Conservation (phyloP, 768 basidiomycete species). For the Chalciporus sphaerocephalus region DNA sequence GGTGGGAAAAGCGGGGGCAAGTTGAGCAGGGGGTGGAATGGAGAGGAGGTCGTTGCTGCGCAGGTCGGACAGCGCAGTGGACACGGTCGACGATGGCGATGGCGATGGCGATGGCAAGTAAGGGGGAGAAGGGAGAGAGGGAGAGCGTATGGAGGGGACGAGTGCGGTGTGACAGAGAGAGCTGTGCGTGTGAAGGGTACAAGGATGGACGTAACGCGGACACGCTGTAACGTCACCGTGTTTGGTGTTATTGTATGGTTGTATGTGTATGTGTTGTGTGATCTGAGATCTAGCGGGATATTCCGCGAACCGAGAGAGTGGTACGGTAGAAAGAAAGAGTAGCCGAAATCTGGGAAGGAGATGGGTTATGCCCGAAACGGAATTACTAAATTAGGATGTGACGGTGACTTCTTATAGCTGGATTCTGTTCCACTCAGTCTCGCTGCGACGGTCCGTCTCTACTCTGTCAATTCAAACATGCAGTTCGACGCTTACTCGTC, state of each 20-base stretch:
- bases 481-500: conserved; percentile 60
- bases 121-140: background rate
- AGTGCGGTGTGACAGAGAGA: conserved; percentile 8
- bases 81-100: conserved; percentile 7
- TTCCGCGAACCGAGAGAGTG: conserved; percentile 32
- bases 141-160: background rate
- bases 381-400: conserved; percentile 20
- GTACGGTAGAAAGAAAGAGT: conserved; percentile 35
- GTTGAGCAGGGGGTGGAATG: background rate
- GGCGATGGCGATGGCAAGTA: conserved; percentile 5
- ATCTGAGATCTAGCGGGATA: conserved; percentile 34
- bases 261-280: conserved; percentile 11
- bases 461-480: conserved; percentile 30
- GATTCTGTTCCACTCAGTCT: conserved; percentile 8
- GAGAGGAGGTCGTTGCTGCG: conserved; percentile 17
- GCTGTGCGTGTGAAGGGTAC: conserved; percentile 32
- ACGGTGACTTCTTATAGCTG: conserved; percentile 35
- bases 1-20: background rate
- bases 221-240: conserved; percentile 27
- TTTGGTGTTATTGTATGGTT: conserved; percentile 15
- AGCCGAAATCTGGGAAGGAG: conserved; percentile 36
- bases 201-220: conserved; percentile 31
- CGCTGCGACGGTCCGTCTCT: conserved; percentile 16
- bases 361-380: conserved; percentile 24
- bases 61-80: conserved; percentile 7